These are phyloP conservation scores for Talaromyces stipitatus DNA, from an alignment of 495 filamentous ascomycete species.

Conservation along the genomic window DNA sequence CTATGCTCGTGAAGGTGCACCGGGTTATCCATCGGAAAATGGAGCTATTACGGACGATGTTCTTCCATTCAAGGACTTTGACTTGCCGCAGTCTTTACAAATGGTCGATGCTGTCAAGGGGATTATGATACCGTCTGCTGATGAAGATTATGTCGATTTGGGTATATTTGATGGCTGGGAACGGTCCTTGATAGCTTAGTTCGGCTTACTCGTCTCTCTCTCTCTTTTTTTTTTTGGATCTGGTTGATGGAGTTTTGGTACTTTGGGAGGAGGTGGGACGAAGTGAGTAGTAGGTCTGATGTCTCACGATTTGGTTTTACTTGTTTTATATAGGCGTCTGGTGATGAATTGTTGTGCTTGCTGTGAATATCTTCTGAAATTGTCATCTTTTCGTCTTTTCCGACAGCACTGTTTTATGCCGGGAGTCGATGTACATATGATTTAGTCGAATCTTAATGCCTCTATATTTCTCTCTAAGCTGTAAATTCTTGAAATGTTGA, in stretches of 20 bases:
- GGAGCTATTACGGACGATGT: slow-evolving; percentile 48
- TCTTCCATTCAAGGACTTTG: slow-evolving; percentile 2
- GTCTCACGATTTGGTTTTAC: background rate
- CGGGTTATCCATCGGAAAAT: slow-evolving; percentile 70
- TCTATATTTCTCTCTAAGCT: too few relatives aligned
- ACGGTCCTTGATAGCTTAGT: slow-evolving; percentile 30
- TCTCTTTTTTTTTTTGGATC: background rate
- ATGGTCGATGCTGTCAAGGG: slow-evolving; percentile 35
- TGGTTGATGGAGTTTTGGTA: background rate
- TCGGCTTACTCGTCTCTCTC: background rate
- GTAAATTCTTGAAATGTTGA: too few relatives aligned
- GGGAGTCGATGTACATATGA: background rate
- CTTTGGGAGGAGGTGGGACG: background rate
- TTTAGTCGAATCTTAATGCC: too few relatives aligned
- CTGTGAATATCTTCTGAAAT: too few relatives aligned
- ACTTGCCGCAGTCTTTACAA: slow-evolving; percentile 13
- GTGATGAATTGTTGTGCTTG: background rate
- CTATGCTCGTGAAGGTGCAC: slow-evolving; percentile 36
- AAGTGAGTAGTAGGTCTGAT: background rate
- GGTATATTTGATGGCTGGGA: slow-evolving; percentile 27
- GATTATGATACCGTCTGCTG: slow-evolving; percentile 37
- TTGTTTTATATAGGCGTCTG: background rate
- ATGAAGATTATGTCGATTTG: slow-evolving; percentile 27
- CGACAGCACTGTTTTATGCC: background rate
- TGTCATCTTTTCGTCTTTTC: too few relatives aligned